A percentile compares a stretch with the other conserved stretches of the same genome.
Conservation (phyloP, 2,329 filamentous ascomycete species). For the Myriosclerotinia scirpicola region DNA sequence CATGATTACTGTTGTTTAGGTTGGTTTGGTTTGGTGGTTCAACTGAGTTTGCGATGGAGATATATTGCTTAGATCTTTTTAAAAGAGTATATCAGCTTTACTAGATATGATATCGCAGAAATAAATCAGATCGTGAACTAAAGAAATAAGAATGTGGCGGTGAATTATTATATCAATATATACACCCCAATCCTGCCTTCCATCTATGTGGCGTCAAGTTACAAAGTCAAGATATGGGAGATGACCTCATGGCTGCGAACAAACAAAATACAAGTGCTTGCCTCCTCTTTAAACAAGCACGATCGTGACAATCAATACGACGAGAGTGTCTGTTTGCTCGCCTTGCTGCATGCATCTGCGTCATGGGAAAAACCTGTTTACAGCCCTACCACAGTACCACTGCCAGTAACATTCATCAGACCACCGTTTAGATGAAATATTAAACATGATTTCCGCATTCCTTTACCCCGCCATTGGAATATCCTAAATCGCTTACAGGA, state of each 20-base stretch:
- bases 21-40: neutral
- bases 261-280: neutral
- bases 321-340: too few species aligned
- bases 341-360: neutral
- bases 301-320: too few species aligned
- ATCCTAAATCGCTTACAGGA: neutral
- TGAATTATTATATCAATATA: neutral
- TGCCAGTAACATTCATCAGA: too few species aligned
- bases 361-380: slow-evolving; percentile 21
- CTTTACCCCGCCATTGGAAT: neutral
- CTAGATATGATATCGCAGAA: neutral
- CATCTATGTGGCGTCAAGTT: slow-evolving; percentile 6
- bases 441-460: slow-evolving; percentile 3
- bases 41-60: neutral
- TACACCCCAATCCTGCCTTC: neutral
- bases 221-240: neutral
- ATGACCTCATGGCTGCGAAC: slow-evolving; percentile 10
- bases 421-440: too few species aligned
- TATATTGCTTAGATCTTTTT: neutral
- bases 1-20: slow-evolving; percentile 28
- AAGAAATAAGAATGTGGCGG: slow-evolving; percentile 3
- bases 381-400: neutral
- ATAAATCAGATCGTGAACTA: neutral
- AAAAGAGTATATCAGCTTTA: neutral
- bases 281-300: neutral